Conservation (phyloP, 2,329 filamentous ascomycete genomes). For the Penicillium digitatum region DNA sequence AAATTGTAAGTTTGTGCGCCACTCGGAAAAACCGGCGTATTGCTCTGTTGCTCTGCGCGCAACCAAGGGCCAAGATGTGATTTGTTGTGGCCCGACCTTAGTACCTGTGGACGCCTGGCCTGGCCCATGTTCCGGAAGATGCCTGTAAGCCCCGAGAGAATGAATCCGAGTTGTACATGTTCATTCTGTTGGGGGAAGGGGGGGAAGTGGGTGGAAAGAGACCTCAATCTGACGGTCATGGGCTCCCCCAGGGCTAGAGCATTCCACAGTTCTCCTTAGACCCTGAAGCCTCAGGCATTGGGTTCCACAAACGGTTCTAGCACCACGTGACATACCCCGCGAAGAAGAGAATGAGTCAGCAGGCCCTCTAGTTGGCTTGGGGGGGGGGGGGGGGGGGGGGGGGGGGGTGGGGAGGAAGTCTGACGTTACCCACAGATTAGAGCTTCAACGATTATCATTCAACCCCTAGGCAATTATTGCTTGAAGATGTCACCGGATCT, state of each 20-base stretch:
- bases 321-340: slow-evolving; percentile 12
- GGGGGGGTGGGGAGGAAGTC: background rate
- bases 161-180: background rate
- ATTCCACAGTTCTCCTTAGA: background rate
- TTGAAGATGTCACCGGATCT: slow-evolving; percentile 65
- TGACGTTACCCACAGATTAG: slow-evolving; percentile 7
- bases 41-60: background rate
- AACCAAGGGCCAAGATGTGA: background rate
- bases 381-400: too few relatives aligned
- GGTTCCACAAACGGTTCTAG: background rate
- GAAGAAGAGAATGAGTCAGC: slow-evolving; percentile 12
- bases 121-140: slow-evolving; percentile 1
- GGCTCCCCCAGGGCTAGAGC: background rate
- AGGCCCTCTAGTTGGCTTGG: background rate
- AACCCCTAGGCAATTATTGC: background rate
- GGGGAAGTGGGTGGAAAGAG: slow-evolving; percentile 3
- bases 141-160: background rate
- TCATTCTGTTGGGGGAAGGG: too few relatives aligned
- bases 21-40: background rate
- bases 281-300: background rate
- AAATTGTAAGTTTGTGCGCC: background rate
- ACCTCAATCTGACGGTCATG: background rate
- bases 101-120: background rate
- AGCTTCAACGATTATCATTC: slow-evolving; percentile 9
- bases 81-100: background rate